A percentile compares a stretch with the other conserved stretches of the same genome.
Conservation (phyloP, 768 basidiomycete genomes). For the Lactarius akahatsu region DNA sequence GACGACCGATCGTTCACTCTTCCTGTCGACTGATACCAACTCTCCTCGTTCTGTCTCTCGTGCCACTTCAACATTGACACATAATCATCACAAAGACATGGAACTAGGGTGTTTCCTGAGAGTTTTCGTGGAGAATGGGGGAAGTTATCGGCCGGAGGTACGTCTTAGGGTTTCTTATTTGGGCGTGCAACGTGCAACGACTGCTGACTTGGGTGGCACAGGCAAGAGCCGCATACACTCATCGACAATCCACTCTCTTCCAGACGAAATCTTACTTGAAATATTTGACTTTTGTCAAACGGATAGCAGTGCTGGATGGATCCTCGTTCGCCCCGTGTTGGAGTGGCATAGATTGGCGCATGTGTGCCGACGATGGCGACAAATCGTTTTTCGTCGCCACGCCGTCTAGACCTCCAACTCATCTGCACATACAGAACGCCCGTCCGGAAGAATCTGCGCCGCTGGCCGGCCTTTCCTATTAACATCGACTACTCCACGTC, state of each 20-base stretch:
- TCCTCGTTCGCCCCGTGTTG: neutral
- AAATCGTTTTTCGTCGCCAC: slow-evolving; percentile 2
- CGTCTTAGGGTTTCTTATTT: neutral
- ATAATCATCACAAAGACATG: neutral
- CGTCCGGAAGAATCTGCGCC: neutral
- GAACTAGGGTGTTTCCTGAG: neutral
- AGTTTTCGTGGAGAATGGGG: neutral
- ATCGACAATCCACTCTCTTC: neutral
- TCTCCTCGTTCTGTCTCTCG: neutral
- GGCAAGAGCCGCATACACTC: neutral
- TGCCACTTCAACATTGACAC: neutral
- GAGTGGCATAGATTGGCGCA: slow-evolving; percentile 3
- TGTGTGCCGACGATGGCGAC: slow-evolving; percentile 3
- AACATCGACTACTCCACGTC: slow-evolving; percentile 1
- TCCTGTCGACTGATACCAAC: neutral
- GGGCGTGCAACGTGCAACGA: neutral
- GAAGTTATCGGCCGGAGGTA: neutral
- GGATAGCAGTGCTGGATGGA: neutral
- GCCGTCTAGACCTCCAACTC: slow-evolving; percentile 6
- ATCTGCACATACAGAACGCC: slow-evolving; percentile 8
- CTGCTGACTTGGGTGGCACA: neutral
- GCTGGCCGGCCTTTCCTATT: slow-evolving; percentile 13
- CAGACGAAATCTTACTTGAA: neutral
- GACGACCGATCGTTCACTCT: neutral
- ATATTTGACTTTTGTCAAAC: slow-evolving; percentile 1